phyloP scores from a whole-genome alignment of 176 grass and related monocot species.

The Zea luxurians region DNA sequence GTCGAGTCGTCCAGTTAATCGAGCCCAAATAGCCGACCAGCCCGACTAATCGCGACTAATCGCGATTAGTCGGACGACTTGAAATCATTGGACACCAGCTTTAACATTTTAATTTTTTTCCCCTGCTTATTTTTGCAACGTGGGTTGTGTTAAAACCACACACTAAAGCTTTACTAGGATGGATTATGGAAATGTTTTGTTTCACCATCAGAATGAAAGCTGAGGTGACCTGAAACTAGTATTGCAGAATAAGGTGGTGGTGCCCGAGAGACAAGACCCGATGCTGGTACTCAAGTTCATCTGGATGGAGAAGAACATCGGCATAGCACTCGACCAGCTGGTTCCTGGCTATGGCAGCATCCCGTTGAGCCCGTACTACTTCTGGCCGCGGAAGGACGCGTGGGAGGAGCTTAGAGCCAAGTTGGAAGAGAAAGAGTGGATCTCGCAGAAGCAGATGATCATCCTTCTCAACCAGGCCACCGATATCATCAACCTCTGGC shows the following conservation, averaged over 20 bases:
- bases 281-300: slow-evolving; percentile 73
- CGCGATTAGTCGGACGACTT: too few relatives aligned
- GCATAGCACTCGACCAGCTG: slow-evolving; percentile 64
- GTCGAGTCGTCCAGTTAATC: too few relatives aligned
- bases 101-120: slow-evolving; percentile 3
- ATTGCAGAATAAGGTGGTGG: slow-evolving; percentile 60
- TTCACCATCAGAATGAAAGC: neutral
- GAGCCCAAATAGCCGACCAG: too few relatives aligned
- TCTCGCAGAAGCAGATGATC: slow-evolving; percentile 80
- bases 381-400: slow-evolving; percentile 78
- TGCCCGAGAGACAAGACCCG: slow-evolving; percentile 55
- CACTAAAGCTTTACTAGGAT: neutral
- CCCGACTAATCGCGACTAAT: too few relatives aligned
- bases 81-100: neutral
- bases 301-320: slow-evolving; percentile 94
- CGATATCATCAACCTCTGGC: slow-evolving; percentile 89
- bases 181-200: neutral
- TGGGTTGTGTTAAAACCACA: neutral
- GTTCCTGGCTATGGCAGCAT: slow-evolving; percentile 67
- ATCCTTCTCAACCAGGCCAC: slow-evolving; percentile 86
- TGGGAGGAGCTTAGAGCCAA: slow-evolving; percentile 82
- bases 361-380: slow-evolving; percentile 82
- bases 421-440: slow-evolving; percentile 78
- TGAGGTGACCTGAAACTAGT: neutral
- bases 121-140: neutral